These are phyloP conservation scores for Rhodotorula toruloides DNA, from an alignment of 768 basidiomycete genomes.

Conservation along the genomic window DNA sequence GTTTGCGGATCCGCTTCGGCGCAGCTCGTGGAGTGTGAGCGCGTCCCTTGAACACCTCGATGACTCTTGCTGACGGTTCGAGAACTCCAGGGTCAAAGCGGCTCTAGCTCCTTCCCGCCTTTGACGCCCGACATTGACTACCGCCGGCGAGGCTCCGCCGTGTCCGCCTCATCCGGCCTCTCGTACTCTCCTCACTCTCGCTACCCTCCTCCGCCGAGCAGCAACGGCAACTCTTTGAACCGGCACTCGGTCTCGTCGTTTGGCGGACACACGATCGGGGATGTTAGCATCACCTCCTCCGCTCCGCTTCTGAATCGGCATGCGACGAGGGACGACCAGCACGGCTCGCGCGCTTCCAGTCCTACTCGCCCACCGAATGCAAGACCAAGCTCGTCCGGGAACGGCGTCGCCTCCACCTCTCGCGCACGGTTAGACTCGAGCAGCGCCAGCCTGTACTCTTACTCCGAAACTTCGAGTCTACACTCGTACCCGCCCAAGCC, in stretches of 20 bases:
- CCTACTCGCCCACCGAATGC: background rate
- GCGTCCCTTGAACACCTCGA: background rate
- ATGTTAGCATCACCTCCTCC: conserved; percentile 11
- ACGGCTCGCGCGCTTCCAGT: background rate
- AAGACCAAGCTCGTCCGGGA: background rate
- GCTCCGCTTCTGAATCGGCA: conserved; percentile 18
- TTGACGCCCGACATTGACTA: background rate
- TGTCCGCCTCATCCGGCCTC: conserved; percentile 23
- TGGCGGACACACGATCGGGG: conserved; percentile 26
- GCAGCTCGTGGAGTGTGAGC: background rate
- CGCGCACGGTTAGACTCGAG: background rate
- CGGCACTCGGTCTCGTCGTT: conserved; percentile 22
- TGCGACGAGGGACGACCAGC: conserved; percentile 1
- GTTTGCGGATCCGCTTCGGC: conserved; percentile 11
- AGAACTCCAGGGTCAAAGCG: background rate
- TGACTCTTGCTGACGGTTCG: background rate
- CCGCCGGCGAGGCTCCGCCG: conserved; percentile 9
- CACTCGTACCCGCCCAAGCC: conserved; percentile 34
- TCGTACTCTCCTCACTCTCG: conserved; percentile 3
- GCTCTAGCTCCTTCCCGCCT: background rate
- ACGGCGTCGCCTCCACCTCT: background rate
- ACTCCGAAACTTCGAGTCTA: conserved; percentile 18
- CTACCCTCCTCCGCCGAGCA: background rate
- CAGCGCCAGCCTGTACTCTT: conserved; percentile 4
- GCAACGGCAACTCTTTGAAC: background rate